Evolutionary conservation across 1,139 yeast species (phyloP).

Genomic region (Geotrichum candidum): DNA sequence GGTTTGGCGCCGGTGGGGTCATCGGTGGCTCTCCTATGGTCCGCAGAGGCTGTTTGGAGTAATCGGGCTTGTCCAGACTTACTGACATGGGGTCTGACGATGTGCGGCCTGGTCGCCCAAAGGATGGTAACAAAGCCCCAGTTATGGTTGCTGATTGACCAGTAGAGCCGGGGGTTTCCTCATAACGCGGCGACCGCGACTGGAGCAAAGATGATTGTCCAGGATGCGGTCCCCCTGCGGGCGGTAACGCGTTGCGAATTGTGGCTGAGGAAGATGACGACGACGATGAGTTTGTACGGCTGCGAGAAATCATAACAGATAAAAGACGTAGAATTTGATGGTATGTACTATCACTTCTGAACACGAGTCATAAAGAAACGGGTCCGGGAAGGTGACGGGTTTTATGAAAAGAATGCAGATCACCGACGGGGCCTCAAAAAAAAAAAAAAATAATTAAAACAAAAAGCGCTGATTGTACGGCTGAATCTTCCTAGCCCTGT

Average conservation of each 20-base stretch:
- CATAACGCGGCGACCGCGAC: neutral
- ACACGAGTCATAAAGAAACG: slow-evolving; percentile 1
- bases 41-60: slow-evolving; percentile 19
- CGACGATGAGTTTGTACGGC: slow-evolving; percentile 30
- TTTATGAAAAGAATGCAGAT: neutral
- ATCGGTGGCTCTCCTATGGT: neutral
- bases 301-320: slow-evolving; percentile 21
- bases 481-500: neutral
- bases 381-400: neutral
- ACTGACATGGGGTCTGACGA: slow-evolving; percentile 14
- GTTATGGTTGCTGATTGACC: slow-evolving; percentile 17
- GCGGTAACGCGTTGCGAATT: slow-evolving; percentile 9
- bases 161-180: slow-evolving; percentile 18
- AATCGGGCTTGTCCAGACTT: neutral
- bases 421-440: neutral
- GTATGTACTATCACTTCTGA: slow-evolving; percentile 18
- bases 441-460: neutral
- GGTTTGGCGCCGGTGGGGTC: slow-evolving; percentile 6
- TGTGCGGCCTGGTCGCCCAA: slow-evolving; percentile 23
- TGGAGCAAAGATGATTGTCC: neutral
- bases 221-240: neutral
- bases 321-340: neutral
- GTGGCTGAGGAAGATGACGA: slow-evolving; percentile 23
- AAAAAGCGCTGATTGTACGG: neutral
- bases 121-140: neutral